phyloP scores from a whole-genome alignment of 257 asterid genomes.

The Avicennia marina region DNA sequence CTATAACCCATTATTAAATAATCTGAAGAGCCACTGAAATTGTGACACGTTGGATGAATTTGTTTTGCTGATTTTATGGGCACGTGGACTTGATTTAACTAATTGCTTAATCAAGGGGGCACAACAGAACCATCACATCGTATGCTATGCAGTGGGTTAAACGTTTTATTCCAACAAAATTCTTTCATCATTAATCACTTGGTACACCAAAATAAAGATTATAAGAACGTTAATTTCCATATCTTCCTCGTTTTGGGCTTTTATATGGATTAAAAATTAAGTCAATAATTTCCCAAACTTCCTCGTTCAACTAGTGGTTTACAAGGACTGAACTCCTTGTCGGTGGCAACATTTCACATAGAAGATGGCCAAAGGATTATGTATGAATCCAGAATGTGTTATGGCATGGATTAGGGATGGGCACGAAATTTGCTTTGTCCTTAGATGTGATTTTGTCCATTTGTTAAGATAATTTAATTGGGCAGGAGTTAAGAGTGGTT shows the following conservation, averaged over 20 bases:
- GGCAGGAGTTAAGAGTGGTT: slow-evolving; percentile 1
- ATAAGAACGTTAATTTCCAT: too few relatives aligned
- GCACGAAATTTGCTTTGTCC: slow-evolving; percentile 13
- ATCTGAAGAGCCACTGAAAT: slow-evolving; percentile 16
- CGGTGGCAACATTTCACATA: too few relatives aligned
- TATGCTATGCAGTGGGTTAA: slow-evolving; percentile 11
- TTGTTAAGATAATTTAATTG: slow-evolving; percentile 1
- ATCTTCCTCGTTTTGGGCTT: too few relatives aligned
- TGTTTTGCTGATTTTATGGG: slow-evolving; percentile 32
- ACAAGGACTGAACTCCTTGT: too few relatives aligned
- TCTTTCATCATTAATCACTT: neutral
- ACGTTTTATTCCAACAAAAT: neutral
- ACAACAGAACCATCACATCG: slow-evolving; percentile 1
- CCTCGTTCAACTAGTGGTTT: too few relatives aligned
- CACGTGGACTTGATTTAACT: neutral
- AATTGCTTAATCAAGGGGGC: slow-evolving; percentile 28
- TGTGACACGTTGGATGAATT: slow-evolving; percentile 25
- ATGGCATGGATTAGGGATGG: neutral
- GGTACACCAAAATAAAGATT: too few relatives aligned
- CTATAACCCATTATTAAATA: neutral
- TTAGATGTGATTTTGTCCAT: slow-evolving; percentile 10
- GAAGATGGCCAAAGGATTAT: slow-evolving; percentile 1
- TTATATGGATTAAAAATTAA: too few relatives aligned
- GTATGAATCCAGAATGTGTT: slow-evolving; percentile 2
- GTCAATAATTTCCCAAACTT: neutral